Base-by-base conservation (phyloP, 495 filamentous ascomycete genomes). In the Xylaria venustula region DNA sequence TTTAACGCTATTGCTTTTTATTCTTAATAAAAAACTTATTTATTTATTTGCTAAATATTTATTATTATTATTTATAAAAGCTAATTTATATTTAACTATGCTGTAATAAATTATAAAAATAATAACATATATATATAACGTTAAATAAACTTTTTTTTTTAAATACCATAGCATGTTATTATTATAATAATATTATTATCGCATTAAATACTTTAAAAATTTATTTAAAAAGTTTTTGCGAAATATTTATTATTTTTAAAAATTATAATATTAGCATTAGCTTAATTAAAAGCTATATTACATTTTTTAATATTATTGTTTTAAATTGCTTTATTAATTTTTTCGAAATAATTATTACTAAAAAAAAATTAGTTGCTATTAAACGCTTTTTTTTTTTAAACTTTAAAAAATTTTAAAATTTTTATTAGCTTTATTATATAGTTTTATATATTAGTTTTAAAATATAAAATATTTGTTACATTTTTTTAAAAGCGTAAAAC, bases 81-180 rank as follows among this genome's bases (percentile, higher is more conserved):
- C 11, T 41, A 55, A 41, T 55, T 42, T 55, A 55, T 8, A 7
- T 55, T 55, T 55, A 55, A 37, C 15, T 55, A 55, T 41, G 15
- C 22, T 3, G 15, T 55, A 17, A 55, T 55, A 42, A 11, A 30
- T 1, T 55, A 41, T 26, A 15, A 22, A 30, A 55, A 41, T 19
- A 30, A 20, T 23, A 55, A 55, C 20, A 26, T 25, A 17, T 55
- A 55, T 41, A 25, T 55, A 2, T 41, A 55, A 55, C 9, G 34
- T 8, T 25, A 55, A 42, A 55, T 55, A 26, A 22, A 55, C 15
- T 6, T 20, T 41, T 37, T 55, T 7, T 23, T 55, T 9, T 22
- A 41, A 3, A 42, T 19, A 55, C 19, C 34, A n/a, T 22, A 8
- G n/a, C 8, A 7, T 7, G 40, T 2, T 1, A 1, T 2, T 55